A percentile compares a stretch with the other conserved stretches of the same genome.
These are phyloP conservation scores for Megacollybia marginata DNA, from an alignment of 768 basidiomycete genomes.

Conservation along the genomic window DNA sequence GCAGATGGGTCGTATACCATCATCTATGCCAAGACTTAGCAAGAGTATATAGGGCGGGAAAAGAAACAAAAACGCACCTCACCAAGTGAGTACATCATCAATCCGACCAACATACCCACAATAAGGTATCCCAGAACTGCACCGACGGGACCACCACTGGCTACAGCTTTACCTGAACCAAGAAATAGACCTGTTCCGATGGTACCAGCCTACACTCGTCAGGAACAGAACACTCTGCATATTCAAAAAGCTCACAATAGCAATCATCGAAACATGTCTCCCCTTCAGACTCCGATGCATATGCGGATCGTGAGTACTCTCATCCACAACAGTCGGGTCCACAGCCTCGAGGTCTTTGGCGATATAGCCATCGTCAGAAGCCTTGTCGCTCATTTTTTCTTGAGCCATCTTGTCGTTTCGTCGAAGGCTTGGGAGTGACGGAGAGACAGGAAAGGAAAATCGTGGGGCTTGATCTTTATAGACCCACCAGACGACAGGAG, in stretches of 20 bases:
- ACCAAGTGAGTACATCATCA: constrained; percentile 27
- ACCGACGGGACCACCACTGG: constrained; percentile 48
- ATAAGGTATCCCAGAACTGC: constrained; percentile 39
- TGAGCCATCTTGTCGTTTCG: constrained; percentile 1
- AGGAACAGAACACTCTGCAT: neutral
- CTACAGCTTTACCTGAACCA: constrained; percentile 40
- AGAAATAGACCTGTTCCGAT: constrained; percentile 39
- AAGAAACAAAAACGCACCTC: constrained; percentile 19
- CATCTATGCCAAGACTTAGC: constrained; percentile 38
- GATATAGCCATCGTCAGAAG: neutral
- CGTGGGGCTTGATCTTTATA: too few species aligned
- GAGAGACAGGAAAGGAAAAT: too few species aligned
- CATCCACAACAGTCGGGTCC: neutral
- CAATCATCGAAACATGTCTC: constrained; percentile 6
- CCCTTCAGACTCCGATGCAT: constrained; percentile 2
- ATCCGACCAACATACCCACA: constrained; percentile 29
- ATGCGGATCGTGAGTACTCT: neutral
- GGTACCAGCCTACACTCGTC: neutral
- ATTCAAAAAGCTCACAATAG: neutral
- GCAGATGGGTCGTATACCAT: constrained; percentile 51
- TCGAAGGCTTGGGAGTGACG: too few species aligned
- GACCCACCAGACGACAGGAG: too few species aligned
- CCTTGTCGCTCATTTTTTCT: constrained; percentile 1
- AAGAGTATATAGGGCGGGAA: constrained; percentile 1
- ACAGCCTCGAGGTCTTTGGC: neutral